Conservation (phyloP, 164 flowering plant species). For the Magnolia kwangsiensis region DNA sequence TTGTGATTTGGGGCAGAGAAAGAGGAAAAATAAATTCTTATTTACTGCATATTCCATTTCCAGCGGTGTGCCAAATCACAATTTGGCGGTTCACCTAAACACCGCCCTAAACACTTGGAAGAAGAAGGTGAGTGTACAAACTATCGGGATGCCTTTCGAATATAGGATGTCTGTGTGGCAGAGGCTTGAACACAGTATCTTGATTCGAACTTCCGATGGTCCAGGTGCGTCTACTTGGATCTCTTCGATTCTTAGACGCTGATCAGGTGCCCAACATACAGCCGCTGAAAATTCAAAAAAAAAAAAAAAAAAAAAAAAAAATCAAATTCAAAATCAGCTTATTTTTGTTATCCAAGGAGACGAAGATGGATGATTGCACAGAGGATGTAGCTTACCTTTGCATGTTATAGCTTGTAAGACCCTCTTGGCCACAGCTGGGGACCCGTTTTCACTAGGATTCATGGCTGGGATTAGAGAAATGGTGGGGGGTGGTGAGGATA, state of each 20-base stretch:
- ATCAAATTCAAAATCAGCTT: neutral
- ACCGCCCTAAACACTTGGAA: neutral
- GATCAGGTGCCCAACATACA: slow-evolving; percentile 33
- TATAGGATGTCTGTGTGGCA: slow-evolving; percentile 42
- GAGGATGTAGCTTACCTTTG: neutral
- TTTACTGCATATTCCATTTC: no score
- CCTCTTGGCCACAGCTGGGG: neutral
- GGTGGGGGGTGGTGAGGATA: no score
- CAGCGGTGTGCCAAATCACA: no score
- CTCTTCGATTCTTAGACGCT: slow-evolving; percentile 34
- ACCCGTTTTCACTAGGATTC: no score
- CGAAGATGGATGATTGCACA: neutral
- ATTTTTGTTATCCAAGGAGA: neutral
- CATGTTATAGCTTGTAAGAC: slow-evolving; percentile 3
- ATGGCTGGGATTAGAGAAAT: no score
- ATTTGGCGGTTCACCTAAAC: neutral
- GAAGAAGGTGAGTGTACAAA: slow-evolving; percentile 3
- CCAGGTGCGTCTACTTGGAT: slow-evolving; percentile 46
- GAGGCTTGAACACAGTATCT: slow-evolving; percentile 45
- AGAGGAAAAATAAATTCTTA: no score
- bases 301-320: no score
- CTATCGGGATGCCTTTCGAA: slow-evolving; percentile 18
- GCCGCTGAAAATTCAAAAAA: slow-evolving; percentile 25
- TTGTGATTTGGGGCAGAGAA: no score
- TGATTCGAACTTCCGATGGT: slow-evolving; percentile 40